Base-by-base conservation (phyloP, 345 rosid genomes). In the Pistacia integerrima region DNA sequence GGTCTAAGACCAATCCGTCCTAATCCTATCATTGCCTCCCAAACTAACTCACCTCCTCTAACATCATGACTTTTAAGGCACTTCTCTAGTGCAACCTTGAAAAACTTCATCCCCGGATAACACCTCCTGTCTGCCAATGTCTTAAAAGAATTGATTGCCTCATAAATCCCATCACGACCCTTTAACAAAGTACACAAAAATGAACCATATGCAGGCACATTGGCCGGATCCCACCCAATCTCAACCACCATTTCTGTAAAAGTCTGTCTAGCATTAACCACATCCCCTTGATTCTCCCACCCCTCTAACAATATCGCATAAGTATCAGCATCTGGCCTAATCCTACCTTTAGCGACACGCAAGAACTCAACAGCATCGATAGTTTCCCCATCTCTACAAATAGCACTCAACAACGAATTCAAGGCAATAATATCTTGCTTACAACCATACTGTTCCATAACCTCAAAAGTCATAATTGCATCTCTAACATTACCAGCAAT, bases 371-470 rank as follows among this genome's bases (percentile, higher is more conserved):
- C 60, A 20, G 88, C 92, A 25, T 84, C 82, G 18, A 61, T 11
- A 0, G 87, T 79, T 61, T 55, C 78, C 55, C 92, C 92, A 30
- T 90, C 88, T 65, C 87, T 80, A 77, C 92, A 90, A 66, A 90
- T 80, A 4, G 92, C 94, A 79, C 94, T 90, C 76, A 90, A 72
- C 56, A 90, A 77, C 8, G 94, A 83, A 75, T 90, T 90, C 85
- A 88, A 76, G 0, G 92, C 90, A 8, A 84, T 73, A 36, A 85
- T 72, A 72, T 90, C 85, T 6, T 79, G 77, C 2, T 67, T 55
- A 36, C 82, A 76, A 1, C 90, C 90, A 55, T 90, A 87, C 78
- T 82, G 83, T 30, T 84, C 84, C 88, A 90, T 85, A 38, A 85
- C 88, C 44, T 90, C 89, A 73, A 88, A 90, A 10, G 89, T 74